Conservation (phyloP, 768 basidiomycete species). For the Antrodiella citrinella region DNA sequence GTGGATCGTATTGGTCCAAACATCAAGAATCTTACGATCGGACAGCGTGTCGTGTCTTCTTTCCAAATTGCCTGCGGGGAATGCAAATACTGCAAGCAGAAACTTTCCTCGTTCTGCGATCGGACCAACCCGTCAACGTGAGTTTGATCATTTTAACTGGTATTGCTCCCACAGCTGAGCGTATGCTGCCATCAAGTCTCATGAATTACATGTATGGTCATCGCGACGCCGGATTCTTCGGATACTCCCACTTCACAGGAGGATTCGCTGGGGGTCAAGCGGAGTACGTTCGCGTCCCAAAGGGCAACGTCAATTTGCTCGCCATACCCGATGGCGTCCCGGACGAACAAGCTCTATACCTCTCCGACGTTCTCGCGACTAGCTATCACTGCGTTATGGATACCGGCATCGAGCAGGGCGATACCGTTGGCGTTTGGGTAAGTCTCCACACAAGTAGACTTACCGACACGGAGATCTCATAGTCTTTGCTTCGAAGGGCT, state of each 20-base stretch:
- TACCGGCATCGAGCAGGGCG: conserved; percentile 64
- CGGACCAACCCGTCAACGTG: conserved; percentile 59
- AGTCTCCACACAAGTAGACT: conserved; percentile 13
- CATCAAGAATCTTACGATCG: conserved; percentile 50
- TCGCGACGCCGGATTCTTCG: conserved; percentile 64
- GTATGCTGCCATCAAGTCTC: too few species aligned
- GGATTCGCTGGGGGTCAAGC: conserved; percentile 73
- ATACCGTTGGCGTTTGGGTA: conserved; percentile 67
- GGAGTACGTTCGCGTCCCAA: conserved; percentile 66
- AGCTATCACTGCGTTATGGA: conserved; percentile 70
- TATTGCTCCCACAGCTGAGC: too few species aligned
- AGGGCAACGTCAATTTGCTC: conserved; percentile 64
- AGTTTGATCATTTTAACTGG: conserved; percentile 21
- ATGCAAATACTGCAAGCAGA: conserved; percentile 67
- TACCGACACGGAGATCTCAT: conserved; percentile 23
- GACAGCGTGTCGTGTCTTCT: conserved; percentile 69
- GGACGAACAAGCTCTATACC: conserved; percentile 52
- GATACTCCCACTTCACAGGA: conserved; percentile 64
- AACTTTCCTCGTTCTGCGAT: conserved; percentile 67
- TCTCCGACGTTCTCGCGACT: conserved; percentile 61
- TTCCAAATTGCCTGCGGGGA: conserved; percentile 75
- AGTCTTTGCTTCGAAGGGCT: conserved; percentile 35
- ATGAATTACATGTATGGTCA: conserved; percentile 57
- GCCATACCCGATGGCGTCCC: conserved; percentile 58
- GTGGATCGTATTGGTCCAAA: conserved; percentile 59